Base-by-base conservation (phyloP, 2,329 filamentous ascomycete species). In the Zymoseptoria tritici region DNA sequence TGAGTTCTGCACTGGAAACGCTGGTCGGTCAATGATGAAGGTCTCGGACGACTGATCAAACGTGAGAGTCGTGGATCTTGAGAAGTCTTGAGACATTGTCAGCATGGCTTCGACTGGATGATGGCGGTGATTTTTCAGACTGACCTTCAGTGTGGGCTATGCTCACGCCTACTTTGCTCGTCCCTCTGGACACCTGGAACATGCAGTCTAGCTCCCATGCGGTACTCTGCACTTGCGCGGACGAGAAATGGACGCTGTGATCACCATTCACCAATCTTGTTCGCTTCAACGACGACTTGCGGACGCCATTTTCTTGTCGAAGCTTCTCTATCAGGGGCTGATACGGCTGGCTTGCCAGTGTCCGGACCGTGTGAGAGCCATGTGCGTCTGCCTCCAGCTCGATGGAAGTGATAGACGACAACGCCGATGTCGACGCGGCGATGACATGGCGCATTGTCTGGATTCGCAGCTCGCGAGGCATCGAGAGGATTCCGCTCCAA, bases 401-500 rank as follows among this genome's bases (percentile, higher is more conserved):
- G 49, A 81, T 69, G 2, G 75, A 80, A 0, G 74, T 76, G 54
- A 82, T 78, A 0, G 73, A 68, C 7, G 68, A 57, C 6, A 82
- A 58, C 0, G 68, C 55, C 0, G 76, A 77, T 5, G 53, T 63
- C 4, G 75, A 71, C 0, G 77, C 73, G 4, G 72, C 66, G 0
- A 68, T 71, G 2, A 81, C 76, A 9, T 74, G 65, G 3, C 66
- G 61, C 2, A 76, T 59, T 0, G 74, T 75, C 60, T 71, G 70
- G n/a, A 82, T 60, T n/a, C 69, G 69, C 0, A 81, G 60, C 20
- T 76, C 75, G 16, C 79, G 70, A 0, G 79, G 79, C 4, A 81
- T 61, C 1, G 79, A 79, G 8, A 81, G 69, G 58, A 77, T 66
- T 1, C 80, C 79, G 20, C 77, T 81, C 79, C 80, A 82, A 9